Evolutionary conservation across 1,284 basidiomycete species (phyloP).

Genomic region (Retiboletus fuscus): DNA sequence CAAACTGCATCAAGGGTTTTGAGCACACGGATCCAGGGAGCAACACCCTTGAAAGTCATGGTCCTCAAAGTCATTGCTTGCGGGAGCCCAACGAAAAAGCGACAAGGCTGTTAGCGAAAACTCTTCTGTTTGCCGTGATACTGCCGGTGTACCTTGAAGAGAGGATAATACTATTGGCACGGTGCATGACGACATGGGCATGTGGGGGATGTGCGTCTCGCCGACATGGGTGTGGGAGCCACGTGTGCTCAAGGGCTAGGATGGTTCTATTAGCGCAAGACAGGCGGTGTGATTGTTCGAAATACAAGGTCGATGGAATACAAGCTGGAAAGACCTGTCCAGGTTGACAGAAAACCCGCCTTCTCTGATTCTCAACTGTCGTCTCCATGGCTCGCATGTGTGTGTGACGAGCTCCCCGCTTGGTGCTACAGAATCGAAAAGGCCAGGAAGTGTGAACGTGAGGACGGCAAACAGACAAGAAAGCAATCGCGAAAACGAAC

Average conservation of each 20-base stretch:
- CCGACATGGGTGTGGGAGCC: too few relatives aligned
- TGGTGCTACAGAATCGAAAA: slow-evolving; percentile 39
- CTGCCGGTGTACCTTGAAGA: too few relatives aligned
- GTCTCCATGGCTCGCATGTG: slow-evolving; percentile 42
- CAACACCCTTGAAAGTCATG: too few relatives aligned
- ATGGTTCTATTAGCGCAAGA: slow-evolving; percentile 31
- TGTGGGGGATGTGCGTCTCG: background rate
- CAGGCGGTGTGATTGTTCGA: slow-evolving; percentile 28
- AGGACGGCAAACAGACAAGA: background rate
- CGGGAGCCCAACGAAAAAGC: too few relatives aligned
- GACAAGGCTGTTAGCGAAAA: too few relatives aligned
- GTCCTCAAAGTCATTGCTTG: too few relatives aligned
- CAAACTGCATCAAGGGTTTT: too few relatives aligned
- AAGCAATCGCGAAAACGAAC: background rate
- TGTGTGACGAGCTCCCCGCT: slow-evolving; percentile 44
- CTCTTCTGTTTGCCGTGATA: too few relatives aligned
- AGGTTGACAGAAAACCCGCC: background rate
- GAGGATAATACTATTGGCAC: background rate
- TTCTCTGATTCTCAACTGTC: slow-evolving; percentile 31
- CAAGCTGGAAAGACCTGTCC: slow-evolving; percentile 19
- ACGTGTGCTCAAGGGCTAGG: background rate
- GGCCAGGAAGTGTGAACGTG: background rate
- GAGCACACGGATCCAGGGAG: too few relatives aligned
- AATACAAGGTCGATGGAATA: slow-evolving; percentile 38
- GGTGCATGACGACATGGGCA: background rate